Evolutionary conservation across 2,329 filamentous ascomycete genomes (phyloP).

Genomic region (Karstenula rhodostoma): DNA sequence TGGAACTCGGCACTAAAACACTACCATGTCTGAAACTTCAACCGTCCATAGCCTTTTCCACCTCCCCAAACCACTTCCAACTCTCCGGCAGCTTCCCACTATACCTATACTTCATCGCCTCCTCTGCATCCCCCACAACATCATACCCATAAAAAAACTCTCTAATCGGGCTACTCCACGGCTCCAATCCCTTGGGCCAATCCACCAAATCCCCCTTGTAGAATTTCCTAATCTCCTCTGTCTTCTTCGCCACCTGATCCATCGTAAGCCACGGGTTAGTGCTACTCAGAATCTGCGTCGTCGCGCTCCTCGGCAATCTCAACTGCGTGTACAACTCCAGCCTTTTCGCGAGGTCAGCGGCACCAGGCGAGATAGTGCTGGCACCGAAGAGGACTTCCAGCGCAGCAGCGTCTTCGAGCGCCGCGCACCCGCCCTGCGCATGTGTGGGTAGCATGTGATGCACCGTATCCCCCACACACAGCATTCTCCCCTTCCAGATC

Average conservation of each 20-base stretch:
- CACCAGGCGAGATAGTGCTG: not conserved
- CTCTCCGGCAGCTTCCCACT: slow-evolving; percentile 3
- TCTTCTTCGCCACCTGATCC: slow-evolving; percentile 17
- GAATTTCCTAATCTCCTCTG: slow-evolving; percentile 20
- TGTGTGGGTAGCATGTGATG: slow-evolving; percentile 28
- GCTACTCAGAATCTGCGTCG: slow-evolving; percentile 22
- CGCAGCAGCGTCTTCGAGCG: slow-evolving; percentile 25
- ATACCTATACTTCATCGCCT: slow-evolving; percentile 14
- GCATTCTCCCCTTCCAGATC: slow-evolving; percentile 10
- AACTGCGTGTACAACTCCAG: slow-evolving; percentile 18
- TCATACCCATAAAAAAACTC: slow-evolving; percentile 28
- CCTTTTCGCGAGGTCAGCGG: slow-evolving; percentile 6
- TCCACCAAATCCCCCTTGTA: slow-evolving; percentile 20
- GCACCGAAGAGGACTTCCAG: slow-evolving; percentile 20
- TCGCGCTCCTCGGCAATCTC: slow-evolving; percentile 22
- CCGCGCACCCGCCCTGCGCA: slow-evolving; percentile 22
- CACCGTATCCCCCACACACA: slow-evolving; percentile 22
- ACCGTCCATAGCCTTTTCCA: not conserved
- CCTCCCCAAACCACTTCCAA: slow-evolving; percentile 12
- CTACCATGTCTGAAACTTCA: no score
- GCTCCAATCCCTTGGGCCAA: slow-evolving; percentile 16
- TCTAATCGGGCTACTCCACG: slow-evolving; percentile 13
- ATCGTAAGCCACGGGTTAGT: slow-evolving; percentile 21
- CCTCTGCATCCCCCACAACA: slow-evolving; percentile 21
- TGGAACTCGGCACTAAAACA: no score